Percentiles rank a stretch among this genome's conserved stretches.
Conservation (phyloP, 257 asterid genomes). For the Capsicum chinense region DNA sequence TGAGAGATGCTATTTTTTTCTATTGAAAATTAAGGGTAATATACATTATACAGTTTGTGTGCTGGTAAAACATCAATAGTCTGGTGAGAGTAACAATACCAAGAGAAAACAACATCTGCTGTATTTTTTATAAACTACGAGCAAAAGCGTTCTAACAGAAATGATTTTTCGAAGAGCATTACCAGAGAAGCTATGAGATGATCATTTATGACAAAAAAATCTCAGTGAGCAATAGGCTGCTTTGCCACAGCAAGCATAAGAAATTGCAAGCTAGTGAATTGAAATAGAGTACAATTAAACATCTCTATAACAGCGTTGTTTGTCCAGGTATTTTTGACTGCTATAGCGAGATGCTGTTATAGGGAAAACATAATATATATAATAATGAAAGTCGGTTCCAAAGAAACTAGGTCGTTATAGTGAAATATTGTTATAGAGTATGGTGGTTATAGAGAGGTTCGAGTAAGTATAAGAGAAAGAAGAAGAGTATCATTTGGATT, state of each 20-base stretch:
- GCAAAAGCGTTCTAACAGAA: slow-evolving; percentile 2
- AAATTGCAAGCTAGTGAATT: background rate
- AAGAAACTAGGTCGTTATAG: background rate
- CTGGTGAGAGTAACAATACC: background rate
- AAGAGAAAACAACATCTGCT: slow-evolving; percentile 6
- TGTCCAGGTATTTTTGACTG: background rate
- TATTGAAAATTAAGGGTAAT: background rate
- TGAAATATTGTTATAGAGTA: background rate
- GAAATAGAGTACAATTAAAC: background rate
- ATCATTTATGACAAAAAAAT: background rate
- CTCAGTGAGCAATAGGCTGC: background rate
- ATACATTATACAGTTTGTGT: background rate
- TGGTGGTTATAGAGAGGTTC: background rate
- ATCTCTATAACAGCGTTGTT: background rate
- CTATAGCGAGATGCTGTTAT: background rate
- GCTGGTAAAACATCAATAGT: background rate
- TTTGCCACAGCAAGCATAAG: background rate
- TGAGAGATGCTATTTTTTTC: background rate
- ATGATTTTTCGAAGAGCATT: background rate
- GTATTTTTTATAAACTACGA: background rate
- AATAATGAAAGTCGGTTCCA: background rate
- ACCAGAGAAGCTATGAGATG: background rate
- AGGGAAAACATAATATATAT: background rate
- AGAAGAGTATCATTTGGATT: background rate
- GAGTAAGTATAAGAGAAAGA: background rate